A percentile compares a stretch with the other conserved stretches of the same genome.
Evolutionary conservation across 257 asterid genomes (phyloP).

Genomic region (Solanum chmielewskii): DNA sequence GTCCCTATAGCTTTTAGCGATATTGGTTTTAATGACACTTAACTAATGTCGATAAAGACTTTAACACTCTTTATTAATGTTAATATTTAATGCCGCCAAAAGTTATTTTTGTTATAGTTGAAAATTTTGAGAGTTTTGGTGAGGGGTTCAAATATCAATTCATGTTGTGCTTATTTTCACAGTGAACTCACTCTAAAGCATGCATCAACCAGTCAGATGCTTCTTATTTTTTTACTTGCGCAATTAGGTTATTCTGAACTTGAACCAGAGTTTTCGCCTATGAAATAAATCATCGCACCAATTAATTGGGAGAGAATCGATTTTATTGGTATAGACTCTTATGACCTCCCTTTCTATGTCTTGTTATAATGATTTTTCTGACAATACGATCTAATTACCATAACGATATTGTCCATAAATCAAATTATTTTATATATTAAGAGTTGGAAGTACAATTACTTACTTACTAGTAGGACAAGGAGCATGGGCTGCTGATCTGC

Average conservation of each 20-base stretch:
- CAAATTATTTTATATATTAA: background rate
- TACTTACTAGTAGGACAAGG: conserved; percentile 14
- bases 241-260: background rate
- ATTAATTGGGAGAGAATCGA: background rate
- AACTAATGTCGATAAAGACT: no score
- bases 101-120: no score
- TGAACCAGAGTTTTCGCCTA: background rate
- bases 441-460: conserved; percentile 15
- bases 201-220: background rate
- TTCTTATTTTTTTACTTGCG: background rate
- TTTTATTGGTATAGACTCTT: background rate
- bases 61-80: no score
- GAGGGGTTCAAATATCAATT: background rate
- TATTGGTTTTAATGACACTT: no score
- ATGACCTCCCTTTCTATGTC: background rate
- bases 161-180: background rate
- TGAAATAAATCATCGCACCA: background rate
- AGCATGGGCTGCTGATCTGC: conserved; percentile 41
- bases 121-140: no score
- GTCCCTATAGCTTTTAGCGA: accelerated
- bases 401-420: background rate
- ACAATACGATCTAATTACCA: background rate
- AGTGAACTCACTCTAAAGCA: background rate
- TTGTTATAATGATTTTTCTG: background rate
- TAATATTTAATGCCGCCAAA: no score